phyloP scores from a whole-genome alignment of 2,329 filamentous ascomycete species.

The Venturia asperata region DNA sequence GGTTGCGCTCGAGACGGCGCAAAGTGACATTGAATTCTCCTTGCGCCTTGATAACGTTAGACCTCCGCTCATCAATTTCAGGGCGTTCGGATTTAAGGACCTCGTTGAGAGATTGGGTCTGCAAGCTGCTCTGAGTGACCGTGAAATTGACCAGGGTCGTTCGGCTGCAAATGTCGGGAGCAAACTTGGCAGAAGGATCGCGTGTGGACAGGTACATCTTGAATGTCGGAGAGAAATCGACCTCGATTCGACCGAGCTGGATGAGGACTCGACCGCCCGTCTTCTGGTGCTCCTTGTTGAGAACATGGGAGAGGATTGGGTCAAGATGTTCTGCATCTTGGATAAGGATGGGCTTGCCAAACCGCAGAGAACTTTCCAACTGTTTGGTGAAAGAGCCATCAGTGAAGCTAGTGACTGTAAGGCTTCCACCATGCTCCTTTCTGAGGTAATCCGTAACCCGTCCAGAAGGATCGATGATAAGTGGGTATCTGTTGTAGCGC shows the following conservation, averaged over 20 bases:
- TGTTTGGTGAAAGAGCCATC: slow-evolving; percentile 98
- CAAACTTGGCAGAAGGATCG: slow-evolving; percentile 91
- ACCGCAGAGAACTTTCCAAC: slow-evolving; percentile 89
- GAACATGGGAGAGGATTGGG: slow-evolving; percentile 92
- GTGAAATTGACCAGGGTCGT: slow-evolving; percentile 99
- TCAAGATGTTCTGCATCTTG: slow-evolving; percentile 97
- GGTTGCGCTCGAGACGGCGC: slow-evolving; percentile 85
- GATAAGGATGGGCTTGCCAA: slow-evolving; percentile 96
- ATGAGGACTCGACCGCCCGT: slow-evolving; percentile 97
- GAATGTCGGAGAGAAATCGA: slow-evolving; percentile 96
- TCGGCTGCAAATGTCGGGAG: slow-evolving; percentile 94
- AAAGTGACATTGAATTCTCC: slow-evolving; percentile 99
- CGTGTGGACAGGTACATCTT: slow-evolving; percentile 90
- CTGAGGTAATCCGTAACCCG: slow-evolving; percentile 91
- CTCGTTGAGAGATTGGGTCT: slow-evolving; percentile 95
- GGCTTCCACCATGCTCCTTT: slow-evolving; percentile 85
- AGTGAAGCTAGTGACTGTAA: slow-evolving; percentile 96
- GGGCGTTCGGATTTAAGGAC: slow-evolving; percentile 96
- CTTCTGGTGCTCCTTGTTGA: slow-evolving; percentile 99
- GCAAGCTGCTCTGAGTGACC: slow-evolving; percentile 95
- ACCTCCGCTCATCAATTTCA: slow-evolving; percentile 91
- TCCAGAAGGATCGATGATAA: slow-evolving; percentile 97
- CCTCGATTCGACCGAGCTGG: slow-evolving; percentile 96
- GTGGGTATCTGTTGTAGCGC: slow-evolving; percentile 94
- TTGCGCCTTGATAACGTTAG: slow-evolving; percentile 96